Evolutionary conservation across 2,329 filamentous ascomycete species (phyloP).

Genomic region (Phoma sp.): DNA sequence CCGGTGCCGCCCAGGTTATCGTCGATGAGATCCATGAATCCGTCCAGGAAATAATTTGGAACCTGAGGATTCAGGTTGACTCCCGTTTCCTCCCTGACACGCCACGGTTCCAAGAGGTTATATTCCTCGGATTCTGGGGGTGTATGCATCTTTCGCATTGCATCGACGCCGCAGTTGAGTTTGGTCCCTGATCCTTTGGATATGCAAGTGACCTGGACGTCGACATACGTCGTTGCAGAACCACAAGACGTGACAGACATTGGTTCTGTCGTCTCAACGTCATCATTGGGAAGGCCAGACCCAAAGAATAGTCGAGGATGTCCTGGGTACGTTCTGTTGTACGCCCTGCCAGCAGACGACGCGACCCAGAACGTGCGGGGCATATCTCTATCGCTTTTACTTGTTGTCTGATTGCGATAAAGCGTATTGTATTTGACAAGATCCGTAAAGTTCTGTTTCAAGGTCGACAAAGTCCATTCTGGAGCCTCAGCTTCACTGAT

Average conservation of each 20-base stretch:
- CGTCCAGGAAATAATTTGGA: neutral
- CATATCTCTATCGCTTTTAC: neutral
- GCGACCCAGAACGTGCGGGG: neutral
- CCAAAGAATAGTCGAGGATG: neutral
- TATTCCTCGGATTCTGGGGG: neutral
- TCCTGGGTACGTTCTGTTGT: neutral
- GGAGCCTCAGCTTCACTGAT: neutral
- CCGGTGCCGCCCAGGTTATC: neutral
- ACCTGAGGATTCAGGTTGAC: too few relatives aligned
- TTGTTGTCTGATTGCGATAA: neutral
- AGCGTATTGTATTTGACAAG: neutral
- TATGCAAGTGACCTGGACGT: constrained; percentile 4
- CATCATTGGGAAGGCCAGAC: neutral
- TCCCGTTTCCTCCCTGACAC: too few relatives aligned
- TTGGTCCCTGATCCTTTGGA: constrained; percentile 4
- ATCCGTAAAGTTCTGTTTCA: neutral
- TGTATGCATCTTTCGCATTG: neutral
- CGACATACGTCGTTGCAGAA: constrained; percentile 4
- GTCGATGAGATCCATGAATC: neutral
- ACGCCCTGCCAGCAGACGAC: neutral
- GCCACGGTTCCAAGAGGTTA: neutral
- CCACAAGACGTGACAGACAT: neutral
- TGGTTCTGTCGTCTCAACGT: neutral
- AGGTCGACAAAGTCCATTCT: neutral
- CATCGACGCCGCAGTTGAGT: constrained; percentile 5